Conservation (phyloP, 495 filamentous ascomycete species). For the Collariella sp. region DNA sequence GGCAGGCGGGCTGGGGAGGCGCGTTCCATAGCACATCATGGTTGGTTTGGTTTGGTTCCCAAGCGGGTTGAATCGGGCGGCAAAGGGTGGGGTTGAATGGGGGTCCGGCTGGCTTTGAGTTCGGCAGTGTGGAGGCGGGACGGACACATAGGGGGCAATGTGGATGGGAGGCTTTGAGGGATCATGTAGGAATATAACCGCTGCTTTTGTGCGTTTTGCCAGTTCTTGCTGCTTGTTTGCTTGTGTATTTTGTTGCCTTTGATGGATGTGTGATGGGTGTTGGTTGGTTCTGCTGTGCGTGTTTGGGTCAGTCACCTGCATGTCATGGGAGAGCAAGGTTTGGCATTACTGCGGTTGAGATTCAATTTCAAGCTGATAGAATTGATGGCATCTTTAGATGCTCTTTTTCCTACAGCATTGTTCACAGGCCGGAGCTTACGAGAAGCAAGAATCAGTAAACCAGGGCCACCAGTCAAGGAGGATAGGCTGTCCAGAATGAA, state of each 20-base stretch:
- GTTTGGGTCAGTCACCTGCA: too few species aligned
- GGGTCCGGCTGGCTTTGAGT: background rate
- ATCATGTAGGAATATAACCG: slow-evolving; percentile 19
- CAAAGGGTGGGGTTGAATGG: background rate
- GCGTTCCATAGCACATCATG: background rate
- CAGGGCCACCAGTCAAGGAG: too few species aligned
- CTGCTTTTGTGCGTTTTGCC: slow-evolving; percentile 4
- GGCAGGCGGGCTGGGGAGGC: background rate
- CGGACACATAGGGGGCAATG: slow-evolving; percentile 1
- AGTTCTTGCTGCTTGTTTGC: background rate
- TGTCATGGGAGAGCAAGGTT: too few species aligned
- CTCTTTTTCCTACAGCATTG: too few species aligned
- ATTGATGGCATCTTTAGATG: too few species aligned
- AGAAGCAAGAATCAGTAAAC: too few species aligned
- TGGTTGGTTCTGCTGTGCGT: background rate
- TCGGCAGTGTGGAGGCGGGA: background rate
- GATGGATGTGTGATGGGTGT: background rate
- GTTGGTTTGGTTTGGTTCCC: background rate
- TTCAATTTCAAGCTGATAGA: too few species aligned
- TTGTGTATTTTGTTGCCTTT: background rate
- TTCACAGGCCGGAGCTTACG: too few species aligned
- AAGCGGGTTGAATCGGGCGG: background rate
- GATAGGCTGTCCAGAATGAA: too few species aligned
- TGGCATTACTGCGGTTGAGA: too few species aligned
- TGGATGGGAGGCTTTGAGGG: slow-evolving; percentile 6